A percentile compares a stretch with the other conserved stretches of the same genome.
phyloP scores from a whole-genome alignment of 1,284 basidiomycete genomes.

The Fomitopsis betulina region DNA sequence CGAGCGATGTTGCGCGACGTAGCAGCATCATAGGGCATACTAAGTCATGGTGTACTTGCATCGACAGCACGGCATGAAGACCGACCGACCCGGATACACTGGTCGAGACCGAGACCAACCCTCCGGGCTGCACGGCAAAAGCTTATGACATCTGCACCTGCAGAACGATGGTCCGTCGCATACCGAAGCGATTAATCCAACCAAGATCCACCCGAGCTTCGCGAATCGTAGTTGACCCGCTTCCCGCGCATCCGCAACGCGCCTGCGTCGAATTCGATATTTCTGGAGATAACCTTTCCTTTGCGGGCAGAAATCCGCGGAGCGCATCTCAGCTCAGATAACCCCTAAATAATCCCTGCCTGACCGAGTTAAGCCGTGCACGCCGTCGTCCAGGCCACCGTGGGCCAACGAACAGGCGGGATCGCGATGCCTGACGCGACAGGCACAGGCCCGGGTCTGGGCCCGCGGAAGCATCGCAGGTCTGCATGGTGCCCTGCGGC shows the following conservation, averaged over 20 bases:
- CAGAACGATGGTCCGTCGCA: not conserved
- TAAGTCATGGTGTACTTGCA: too few relatives aligned
- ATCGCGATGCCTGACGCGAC: not conserved
- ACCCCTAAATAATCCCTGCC: too few relatives aligned
- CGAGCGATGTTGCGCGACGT: not conserved
- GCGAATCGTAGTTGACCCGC: not conserved
- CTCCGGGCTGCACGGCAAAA: not conserved
- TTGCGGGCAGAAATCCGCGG: not conserved
- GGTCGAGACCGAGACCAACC: not conserved
- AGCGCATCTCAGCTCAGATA: not conserved
- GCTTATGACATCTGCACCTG: not conserved
- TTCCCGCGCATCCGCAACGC: not conserved
- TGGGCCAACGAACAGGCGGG: not conserved
- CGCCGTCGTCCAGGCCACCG: not conserved
- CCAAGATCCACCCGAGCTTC: not conserved
- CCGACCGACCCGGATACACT: not conserved
- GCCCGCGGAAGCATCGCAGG: not conserved
- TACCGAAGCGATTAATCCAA: not conserved
- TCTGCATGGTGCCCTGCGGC: not conserved
- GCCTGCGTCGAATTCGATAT: not conserved
- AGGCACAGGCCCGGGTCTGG: not conserved
- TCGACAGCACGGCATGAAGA: not conserved
- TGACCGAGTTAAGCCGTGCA: not conserved
- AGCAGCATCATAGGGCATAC: too few relatives aligned
- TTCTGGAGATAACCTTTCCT: not conserved